Conservation (phyloP, 2,329 filamentous ascomycete species). For the Trichoderma atroviride region DNA sequence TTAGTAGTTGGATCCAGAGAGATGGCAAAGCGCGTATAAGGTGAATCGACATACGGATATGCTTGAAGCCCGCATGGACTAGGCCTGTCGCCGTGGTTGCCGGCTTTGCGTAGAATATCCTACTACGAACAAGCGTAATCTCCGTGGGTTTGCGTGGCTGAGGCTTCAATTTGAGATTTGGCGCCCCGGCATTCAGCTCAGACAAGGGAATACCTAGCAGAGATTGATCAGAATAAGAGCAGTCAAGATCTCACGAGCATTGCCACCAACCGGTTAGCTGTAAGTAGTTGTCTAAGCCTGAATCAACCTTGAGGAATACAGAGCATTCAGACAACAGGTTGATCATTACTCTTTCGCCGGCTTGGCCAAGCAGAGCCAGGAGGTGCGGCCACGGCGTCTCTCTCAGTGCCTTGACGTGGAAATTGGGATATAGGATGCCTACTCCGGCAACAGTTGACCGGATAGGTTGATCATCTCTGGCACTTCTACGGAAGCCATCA, state of each 20-base stretch:
- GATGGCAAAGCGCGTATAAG: not conserved
- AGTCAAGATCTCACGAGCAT: not conserved
- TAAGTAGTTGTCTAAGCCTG: conserved; percentile 66
- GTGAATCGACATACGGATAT: conserved; percentile 69
- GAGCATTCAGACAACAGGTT: conserved; percentile 76
- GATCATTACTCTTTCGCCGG: conserved; percentile 76
- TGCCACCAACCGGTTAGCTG: conserved; percentile 72
- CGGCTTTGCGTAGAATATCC: conserved; percentile 83
- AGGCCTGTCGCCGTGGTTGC: conserved; percentile 67
- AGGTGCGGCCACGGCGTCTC: conserved; percentile 73
- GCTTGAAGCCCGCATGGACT: conserved; percentile 74
- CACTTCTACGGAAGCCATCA: conserved; percentile 70
- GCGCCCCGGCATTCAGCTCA: conserved; percentile 40
- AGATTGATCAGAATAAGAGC: not conserved
- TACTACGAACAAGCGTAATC: conserved; percentile 76
- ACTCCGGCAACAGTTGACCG: conserved; percentile 65
- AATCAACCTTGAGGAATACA: conserved; percentile 67
- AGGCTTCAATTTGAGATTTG: not conserved
- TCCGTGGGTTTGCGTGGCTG: conserved; percentile 51
- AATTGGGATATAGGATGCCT: conserved; percentile 66
- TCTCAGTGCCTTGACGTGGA: conserved; percentile 70
- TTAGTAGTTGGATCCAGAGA: not conserved
- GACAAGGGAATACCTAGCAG: conserved; percentile 53
- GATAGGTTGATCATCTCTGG: conserved; percentile 36
- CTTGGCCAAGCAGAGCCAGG: conserved; percentile 71